These are phyloP conservation scores for Ophiocordyceps robertsii DNA, from an alignment of 2,329 filamentous ascomycete species.

Conservation along the genomic window DNA sequence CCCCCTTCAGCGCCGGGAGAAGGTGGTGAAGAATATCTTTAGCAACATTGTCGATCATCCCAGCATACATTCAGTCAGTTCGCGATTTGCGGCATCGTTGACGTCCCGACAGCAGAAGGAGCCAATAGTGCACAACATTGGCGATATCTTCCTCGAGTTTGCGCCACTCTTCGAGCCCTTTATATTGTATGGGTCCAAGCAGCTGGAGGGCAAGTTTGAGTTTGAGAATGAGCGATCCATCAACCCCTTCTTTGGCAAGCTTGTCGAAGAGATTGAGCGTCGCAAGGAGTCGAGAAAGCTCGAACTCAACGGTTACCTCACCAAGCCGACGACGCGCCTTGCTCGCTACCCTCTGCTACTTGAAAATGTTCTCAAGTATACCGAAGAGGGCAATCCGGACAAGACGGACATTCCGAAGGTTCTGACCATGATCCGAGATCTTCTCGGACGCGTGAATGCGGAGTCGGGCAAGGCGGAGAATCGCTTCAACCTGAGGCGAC, in stretches of 20 bases:
- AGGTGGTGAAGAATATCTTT: conserved; percentile 88
- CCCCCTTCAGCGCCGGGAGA: conserved; percentile 73
- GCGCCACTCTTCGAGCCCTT: conserved; percentile 91
- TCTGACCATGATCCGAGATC: conserved; percentile 71
- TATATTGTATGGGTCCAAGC: conserved; percentile 89
- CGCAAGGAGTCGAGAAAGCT: conserved; percentile 94
- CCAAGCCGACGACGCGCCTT: conserved; percentile 90
- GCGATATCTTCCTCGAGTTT: conserved; percentile 87
- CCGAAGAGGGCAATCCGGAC: conserved; percentile 77
- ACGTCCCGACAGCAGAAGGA: conserved; percentile 83
- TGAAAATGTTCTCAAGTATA: conserved; percentile 85
- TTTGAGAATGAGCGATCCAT: conserved; percentile 90
- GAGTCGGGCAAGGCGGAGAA: conserved; percentile 97
- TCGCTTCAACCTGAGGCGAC: conserved; percentile 83
- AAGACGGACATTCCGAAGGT: conserved; percentile 87
- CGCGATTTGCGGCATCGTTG: conserved; percentile 72
- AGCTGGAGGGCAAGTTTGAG: conserved; percentile 92
- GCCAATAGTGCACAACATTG: conserved; percentile 77
- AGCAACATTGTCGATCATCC: conserved; percentile 80
- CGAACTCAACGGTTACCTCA: conserved; percentile 93
- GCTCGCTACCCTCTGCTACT: conserved; percentile 86
- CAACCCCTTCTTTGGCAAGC: conserved; percentile 75
- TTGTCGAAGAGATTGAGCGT: conserved; percentile 92
- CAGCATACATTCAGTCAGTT: conserved; percentile 79
- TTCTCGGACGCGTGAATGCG: conserved; percentile 77